Evolutionary conservation across 1,284 basidiomycete genomes (phyloP).

Genomic region (Naganishia liquefaciens): DNA sequence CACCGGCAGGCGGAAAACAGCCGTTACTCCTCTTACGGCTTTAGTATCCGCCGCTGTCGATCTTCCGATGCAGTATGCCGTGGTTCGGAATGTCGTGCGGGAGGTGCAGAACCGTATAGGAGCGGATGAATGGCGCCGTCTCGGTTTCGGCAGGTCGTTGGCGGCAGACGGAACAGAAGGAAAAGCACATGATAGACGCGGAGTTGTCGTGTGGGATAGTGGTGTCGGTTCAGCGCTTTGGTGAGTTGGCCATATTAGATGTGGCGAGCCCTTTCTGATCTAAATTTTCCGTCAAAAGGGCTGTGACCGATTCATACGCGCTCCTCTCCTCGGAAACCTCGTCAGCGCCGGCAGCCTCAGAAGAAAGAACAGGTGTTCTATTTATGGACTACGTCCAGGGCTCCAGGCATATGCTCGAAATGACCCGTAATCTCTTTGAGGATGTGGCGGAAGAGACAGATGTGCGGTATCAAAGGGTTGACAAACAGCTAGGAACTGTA

Average conservation of each 20-base stretch:
- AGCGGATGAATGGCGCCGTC: slow-evolving; percentile 38
- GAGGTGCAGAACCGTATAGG: slow-evolving; percentile 51
- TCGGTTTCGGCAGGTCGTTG: slow-evolving; percentile 24
- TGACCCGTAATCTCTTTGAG: slow-evolving; percentile 39
- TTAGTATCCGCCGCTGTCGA: slow-evolving; percentile 55
- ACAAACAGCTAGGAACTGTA: slow-evolving; percentile 19
- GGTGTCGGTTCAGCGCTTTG: slow-evolving; percentile 55
- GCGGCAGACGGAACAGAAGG: neutral
- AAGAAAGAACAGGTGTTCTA: neutral
- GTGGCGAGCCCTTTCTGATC: slow-evolving; percentile 10
- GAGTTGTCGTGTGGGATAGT: slow-evolving; percentile 51
- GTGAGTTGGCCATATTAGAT: slow-evolving; percentile 41
- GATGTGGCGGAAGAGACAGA: slow-evolving; percentile 5
- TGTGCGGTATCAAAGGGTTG: slow-evolving; percentile 19
- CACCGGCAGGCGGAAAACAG: slow-evolving; percentile 19
- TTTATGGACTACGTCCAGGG: slow-evolving; percentile 40
- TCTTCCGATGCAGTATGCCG: slow-evolving; percentile 56
- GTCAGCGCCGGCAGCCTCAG: neutral
- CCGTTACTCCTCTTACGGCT: slow-evolving; percentile 35
- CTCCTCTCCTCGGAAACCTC: slow-evolving; percentile 14
- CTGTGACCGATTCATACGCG: slow-evolving; percentile 30
- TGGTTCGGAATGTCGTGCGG: slow-evolving; percentile 52
- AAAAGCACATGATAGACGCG: slow-evolving; percentile 17
- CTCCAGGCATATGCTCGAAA: slow-evolving; percentile 46
- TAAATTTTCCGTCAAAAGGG: slow-evolving; percentile 26